Percentiles rank a stretch among this genome's conserved stretches.
Evolutionary conservation across 192 early-diverging fungal genomes (phyloP).

Genomic region (Linnemannia schmuckeri): DNA sequence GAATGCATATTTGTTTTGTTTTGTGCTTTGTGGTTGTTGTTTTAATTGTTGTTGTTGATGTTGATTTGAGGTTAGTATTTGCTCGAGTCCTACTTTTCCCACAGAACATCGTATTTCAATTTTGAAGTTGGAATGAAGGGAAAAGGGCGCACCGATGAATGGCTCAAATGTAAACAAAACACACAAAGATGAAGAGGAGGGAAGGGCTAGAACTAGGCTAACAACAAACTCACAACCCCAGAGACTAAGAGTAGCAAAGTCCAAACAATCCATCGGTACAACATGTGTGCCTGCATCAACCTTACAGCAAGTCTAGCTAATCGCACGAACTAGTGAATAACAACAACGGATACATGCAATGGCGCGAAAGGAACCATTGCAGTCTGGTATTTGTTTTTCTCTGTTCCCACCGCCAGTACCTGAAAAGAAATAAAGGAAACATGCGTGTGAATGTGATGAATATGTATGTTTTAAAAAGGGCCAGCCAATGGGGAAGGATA

Average conservation of each 20-base stretch:
- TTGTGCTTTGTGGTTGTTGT: neutral
- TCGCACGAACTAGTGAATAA: too few relatives aligned
- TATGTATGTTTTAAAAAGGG: neutral
- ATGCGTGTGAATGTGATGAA: neutral
- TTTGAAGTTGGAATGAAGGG: neutral
- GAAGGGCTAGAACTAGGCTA: neutral
- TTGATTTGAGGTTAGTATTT: neutral
- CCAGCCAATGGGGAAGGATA: neutral
- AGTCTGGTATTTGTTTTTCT: too few relatives aligned
- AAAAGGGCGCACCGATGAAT: neutral
- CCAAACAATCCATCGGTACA: neutral
- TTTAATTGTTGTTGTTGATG: too few relatives aligned
- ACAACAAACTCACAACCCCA: neutral
- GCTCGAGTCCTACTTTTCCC: neutral
- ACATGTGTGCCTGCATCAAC: slow-evolving; percentile 5
- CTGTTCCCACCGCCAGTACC: neutral
- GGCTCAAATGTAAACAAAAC: neutral
- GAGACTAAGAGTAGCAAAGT: neutral
- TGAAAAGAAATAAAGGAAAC: neutral
- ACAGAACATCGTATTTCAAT: neutral
- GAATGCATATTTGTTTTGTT: neutral
- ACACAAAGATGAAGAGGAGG: neutral
- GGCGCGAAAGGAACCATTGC: too few relatives aligned
- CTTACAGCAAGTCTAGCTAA: neutral
- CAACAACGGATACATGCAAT: neutral